Base-by-base conservation (phyloP, 2,329 filamentous ascomycete genomes). In the Raffaelea arxii region DNA sequence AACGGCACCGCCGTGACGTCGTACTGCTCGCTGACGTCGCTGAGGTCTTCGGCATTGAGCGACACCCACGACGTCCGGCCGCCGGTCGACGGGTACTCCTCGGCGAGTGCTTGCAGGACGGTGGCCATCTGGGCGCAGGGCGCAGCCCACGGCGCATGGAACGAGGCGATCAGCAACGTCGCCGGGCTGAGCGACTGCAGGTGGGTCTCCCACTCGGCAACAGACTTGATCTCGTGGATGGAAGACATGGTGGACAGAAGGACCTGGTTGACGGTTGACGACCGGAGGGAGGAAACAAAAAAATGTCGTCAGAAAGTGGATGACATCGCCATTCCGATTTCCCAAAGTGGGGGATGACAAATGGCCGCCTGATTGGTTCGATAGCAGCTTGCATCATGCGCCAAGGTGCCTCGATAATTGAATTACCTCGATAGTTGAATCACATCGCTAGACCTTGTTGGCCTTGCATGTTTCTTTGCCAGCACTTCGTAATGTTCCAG, bases 61-160 rank as follows among this genome's bases (percentile, higher is more conserved):
- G 84, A 84, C 50, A 94, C 77, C 82, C 95, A 98, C 55, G 80
- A 80, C 55, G 90, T 84, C 47, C 74, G 70, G 16, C 74, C 73
- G 37, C 84, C 80, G 53, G 75, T 69, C 58, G 77, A 73, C 51
- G 87, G 80, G 68, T 94, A 95, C 63, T 90, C 88, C 59, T 81
- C 80, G 54, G 91, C 90, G 54, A 98, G 85, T 21, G 88, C 84
- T 60, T 78, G 75, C 54, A 98, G 79, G 56, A 97, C 85, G 43
- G 82, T 85, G 55, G 78, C 80, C 90, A 97, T 97, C 68, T 96
- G 89, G 53, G 86, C 82, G 72, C 92, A 97, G 40, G 92, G 92
- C 49, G 89, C 89, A 25, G 92, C 92, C 92, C 92, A 98, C 54
- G 90, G 86, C 19, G 92, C 89, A 65, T 97, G 86, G 74, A 98